Evolutionary conservation across 306 rosid species (phyloP), one percentile per base, ranked within the genome.

Genomic region (Lotus japonicus): DNA sequence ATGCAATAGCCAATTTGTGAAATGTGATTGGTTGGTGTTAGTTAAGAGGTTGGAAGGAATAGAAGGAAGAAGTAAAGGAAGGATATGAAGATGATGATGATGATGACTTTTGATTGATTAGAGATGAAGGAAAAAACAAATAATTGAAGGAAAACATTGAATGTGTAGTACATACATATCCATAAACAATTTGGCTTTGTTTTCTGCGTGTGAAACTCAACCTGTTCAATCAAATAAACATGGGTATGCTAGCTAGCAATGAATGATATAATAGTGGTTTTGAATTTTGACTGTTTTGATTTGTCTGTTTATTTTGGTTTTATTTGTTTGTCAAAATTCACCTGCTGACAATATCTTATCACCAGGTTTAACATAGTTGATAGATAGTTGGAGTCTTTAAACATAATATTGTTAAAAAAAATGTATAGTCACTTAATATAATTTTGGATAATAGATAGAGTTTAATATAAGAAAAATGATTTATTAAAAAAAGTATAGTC

Each of bases 221-320:
- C 63, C 61, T 58, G 49, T 68, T 56, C 18, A 64, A 64, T 45
- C 10, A 64, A 65, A 38, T 5, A 42, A 52, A 16, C 11, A 64
- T 61, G 64, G 77, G 57, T 10, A 31, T 9, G 82, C 74, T 58
- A 11, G 68, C 35, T 19, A 19, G 4, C 33, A 42, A 38, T 46
- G 31, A 21, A 21, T 21, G 36, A 38, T n/a, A 53, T 3, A 60
- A 60, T 60, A 2, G 63, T 72, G 48, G 73, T 64, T 63, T 71
- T 85, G 79, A 83, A 85, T 51, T 77, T 85, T 85, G 87, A 83
- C 85, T 60, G 18, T 53, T 53, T 49, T 52, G 38, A 19, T 41
- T 64, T 45, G 6, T 39, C 1, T n/a, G n/a, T n/a, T 4, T 33
- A 4, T 14, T 17, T 10, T 6, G 2, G 36, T 31, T 31, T 31